phyloP scores from a whole-genome alignment of 306 rosid genomes.

The Sicyos baderoa region DNA sequence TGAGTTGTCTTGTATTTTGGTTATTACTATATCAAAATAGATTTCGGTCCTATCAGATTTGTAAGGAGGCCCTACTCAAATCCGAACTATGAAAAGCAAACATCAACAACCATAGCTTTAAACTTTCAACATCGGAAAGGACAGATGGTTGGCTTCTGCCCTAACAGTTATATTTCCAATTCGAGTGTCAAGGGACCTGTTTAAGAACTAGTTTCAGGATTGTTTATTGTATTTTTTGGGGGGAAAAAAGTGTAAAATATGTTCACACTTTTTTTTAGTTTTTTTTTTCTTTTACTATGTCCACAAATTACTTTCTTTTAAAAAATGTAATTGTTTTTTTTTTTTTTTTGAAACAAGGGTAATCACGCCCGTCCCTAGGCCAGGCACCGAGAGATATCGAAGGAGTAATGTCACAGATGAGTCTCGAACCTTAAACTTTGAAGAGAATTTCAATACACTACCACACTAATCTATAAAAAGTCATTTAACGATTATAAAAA shows the following conservation, averaged over 20 bases:
- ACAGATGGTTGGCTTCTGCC: no score
- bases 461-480: background rate
- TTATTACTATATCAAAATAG: no score
- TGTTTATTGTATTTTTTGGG: background rate
- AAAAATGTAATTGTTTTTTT: no score
- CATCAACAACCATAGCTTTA: background rate
- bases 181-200: background rate
- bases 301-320: background rate
- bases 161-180: background rate
- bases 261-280: background rate
- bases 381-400: no score
- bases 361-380: no score
- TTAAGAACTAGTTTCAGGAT: background rate
- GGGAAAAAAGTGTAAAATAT: background rate
- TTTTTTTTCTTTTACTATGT: background rate
- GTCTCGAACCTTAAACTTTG: no score
- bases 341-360: no score
- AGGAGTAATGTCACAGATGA: no score
- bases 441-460: background rate
- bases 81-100: background rate
- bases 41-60: no score
- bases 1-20: no score
- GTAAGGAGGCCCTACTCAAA: background rate
- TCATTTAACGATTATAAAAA: background rate
- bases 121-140: no score